These are phyloP conservation scores for Dioscorea alata DNA, from an alignment of 106 monocot genomes.

Conservation along the genomic window DNA sequence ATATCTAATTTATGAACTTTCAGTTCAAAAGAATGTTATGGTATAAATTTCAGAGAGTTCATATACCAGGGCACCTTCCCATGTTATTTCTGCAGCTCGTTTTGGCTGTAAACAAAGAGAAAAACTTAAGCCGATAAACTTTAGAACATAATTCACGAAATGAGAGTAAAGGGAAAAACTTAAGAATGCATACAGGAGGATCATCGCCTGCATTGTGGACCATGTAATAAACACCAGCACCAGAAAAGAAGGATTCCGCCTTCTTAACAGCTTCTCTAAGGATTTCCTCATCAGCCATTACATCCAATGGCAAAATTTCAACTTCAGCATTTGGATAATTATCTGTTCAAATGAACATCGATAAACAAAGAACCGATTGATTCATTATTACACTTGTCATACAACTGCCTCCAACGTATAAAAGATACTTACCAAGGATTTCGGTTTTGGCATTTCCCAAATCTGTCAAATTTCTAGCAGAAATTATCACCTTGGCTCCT, in stretches of 20 bases:
- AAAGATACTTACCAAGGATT: slow-evolving; percentile 37
- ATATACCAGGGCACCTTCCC: slow-evolving; percentile 16
- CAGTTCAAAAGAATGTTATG: too few relatives aligned
- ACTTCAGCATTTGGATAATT: slow-evolving; percentile 43
- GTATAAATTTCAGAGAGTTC: too few relatives aligned
- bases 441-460: slow-evolving; percentile 72
- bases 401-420: neutral
- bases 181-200: slow-evolving; percentile 51
- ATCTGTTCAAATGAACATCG: slow-evolving; percentile 21
- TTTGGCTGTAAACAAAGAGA: slow-evolving; percentile 19
- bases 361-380: neutral
- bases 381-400: neutral
- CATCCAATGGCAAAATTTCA: slow-evolving; percentile 80
- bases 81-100: slow-evolving; percentile 17
- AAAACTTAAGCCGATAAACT: neutral
- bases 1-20: neutral
- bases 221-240: slow-evolving; percentile 86
- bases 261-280: slow-evolving; percentile 61
- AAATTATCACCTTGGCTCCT: slow-evolving; percentile 84
- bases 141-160: neutral
- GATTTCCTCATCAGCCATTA: slow-evolving; percentile 56
- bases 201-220: slow-evolving; percentile 95
- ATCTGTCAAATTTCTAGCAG: slow-evolving; percentile 64
- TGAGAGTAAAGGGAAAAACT: slow-evolving; percentile 3
- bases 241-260: slow-evolving; percentile 75